phyloP scores from a whole-genome alignment of 2,329 filamentous ascomycete species.

The Trichoderma endophyticum region DNA sequence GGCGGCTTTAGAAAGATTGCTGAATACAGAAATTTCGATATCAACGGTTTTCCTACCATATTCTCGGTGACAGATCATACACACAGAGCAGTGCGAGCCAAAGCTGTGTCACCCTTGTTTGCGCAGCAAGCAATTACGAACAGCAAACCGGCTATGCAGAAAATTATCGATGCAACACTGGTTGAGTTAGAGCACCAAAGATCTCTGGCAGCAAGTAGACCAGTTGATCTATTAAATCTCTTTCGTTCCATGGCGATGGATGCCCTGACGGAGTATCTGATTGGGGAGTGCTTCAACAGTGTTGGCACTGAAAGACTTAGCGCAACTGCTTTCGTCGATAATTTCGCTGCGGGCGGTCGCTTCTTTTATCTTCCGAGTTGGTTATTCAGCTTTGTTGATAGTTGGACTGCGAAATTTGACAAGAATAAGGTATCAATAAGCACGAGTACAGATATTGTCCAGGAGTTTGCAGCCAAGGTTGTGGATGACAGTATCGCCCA shows the following conservation, averaged over 20 bases:
- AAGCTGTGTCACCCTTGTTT: neutral
- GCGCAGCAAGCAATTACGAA: neutral
- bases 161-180: neutral
- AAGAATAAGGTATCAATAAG: neutral
- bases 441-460: neutral
- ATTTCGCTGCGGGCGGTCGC: neutral
- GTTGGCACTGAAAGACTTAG: neutral
- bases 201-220: neutral
- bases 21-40: neutral
- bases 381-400: neutral
- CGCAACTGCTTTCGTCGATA: neutral
- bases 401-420: neutral
- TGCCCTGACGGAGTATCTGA: neutral
- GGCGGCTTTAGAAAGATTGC: neutral
- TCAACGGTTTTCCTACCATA: neutral
- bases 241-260: neutral
- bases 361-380: neutral
- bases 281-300: neutral
- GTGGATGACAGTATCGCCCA: neutral
- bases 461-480: neutral
- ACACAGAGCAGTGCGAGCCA: neutral
- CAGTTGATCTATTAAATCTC: neutral
- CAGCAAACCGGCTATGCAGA: neutral
- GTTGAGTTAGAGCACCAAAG: neutral
- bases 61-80: neutral